These are phyloP conservation scores for Trichopus zeylanicus DNA, from an alignment of 116 monocot genomes.

Conservation along the genomic window DNA sequence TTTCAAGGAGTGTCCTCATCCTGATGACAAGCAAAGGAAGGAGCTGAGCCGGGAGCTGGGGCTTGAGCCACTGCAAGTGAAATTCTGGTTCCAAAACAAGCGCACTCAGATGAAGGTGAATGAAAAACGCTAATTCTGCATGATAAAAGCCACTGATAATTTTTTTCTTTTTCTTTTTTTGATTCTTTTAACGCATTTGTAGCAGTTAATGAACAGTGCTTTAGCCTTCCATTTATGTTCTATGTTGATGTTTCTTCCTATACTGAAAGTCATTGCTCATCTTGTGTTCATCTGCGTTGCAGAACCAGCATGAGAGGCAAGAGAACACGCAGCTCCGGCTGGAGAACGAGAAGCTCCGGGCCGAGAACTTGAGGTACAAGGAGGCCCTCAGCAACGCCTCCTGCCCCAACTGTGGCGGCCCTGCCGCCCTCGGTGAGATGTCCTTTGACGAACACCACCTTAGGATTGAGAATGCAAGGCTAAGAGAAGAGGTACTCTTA, in stretches of 20 bases:
- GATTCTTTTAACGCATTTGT: not conserved
- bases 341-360: constrained; percentile 81
- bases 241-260: not conserved
- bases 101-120: constrained; percentile 93
- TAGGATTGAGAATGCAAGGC: constrained; percentile 65
- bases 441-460: constrained; percentile 94
- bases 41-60: constrained; percentile 82
- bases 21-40: constrained; percentile 97
- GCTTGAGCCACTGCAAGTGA: constrained; percentile 85
- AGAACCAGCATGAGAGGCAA: constrained; percentile 83
- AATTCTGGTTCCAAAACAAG: constrained; percentile 99
- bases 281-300: not conserved
- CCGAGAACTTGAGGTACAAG: constrained; percentile 87
- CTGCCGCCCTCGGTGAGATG: constrained; percentile 90
- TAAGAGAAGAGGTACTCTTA: constrained; percentile 61
- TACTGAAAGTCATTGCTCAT: not conserved
- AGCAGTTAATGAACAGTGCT: too few species aligned
- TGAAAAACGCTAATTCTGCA: not conserved
- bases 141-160: not conserved
- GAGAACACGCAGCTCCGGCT: constrained; percentile 68
- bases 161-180: too few species aligned
- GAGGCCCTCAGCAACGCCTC: constrained; percentile 77
- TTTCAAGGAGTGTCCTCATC: constrained; percentile 96
- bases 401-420: constrained; percentile 93
- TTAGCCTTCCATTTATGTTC: not conserved